Evolutionary conservation across 1,139 yeast species (phyloP).

Genomic region (Insectozyma bohioensis): DNA sequence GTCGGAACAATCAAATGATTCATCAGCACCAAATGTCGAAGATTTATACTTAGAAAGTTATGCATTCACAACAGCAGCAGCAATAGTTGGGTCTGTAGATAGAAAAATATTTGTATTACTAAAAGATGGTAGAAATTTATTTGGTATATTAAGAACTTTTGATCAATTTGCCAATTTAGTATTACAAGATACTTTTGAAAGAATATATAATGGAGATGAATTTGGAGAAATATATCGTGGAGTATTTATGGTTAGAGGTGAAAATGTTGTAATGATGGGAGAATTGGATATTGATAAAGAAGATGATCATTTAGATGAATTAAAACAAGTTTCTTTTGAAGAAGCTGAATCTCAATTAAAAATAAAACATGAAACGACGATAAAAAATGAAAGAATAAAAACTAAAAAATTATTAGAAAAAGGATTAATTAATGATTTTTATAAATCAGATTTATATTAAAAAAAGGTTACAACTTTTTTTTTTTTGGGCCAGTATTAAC

Average conservation of each 20-base stretch:
- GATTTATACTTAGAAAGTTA: conserved; percentile 64
- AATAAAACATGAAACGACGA: conserved; percentile 35
- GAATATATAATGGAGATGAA: conserved; percentile 58
- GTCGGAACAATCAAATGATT: conserved; percentile 17
- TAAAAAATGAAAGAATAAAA: conserved; percentile 45
- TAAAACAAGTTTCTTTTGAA: conserved; percentile 59
- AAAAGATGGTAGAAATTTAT: conserved; percentile 86
- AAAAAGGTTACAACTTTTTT: conserved; percentile 2
- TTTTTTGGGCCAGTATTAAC: not conserved
- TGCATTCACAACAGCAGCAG: conserved; percentile 96
- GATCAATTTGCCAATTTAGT: conserved; percentile 95
- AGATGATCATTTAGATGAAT: conserved; percentile 61
- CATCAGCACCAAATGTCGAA: conserved; percentile 39
- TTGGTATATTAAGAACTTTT: conserved; percentile 91
- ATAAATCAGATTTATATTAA: conserved; percentile 53
- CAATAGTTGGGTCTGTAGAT: conserved; percentile 91
- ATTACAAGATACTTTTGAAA: conserved; percentile 85
- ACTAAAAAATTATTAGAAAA: conserved; percentile 48
- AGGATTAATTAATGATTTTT: conserved; percentile 60
- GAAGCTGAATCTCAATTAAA: conserved; percentile 54
- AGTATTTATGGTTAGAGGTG: conserved; percentile 91
- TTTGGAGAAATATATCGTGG: conserved; percentile 81
- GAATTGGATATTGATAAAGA: conserved; percentile 90
- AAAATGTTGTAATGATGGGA: conserved; percentile 93
- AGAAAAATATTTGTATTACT: conserved; percentile 81